Base-by-base conservation (phyloP, 2,329 filamentous ascomycete genomes). In the Phyllosticta citribraziliensis region DNA sequence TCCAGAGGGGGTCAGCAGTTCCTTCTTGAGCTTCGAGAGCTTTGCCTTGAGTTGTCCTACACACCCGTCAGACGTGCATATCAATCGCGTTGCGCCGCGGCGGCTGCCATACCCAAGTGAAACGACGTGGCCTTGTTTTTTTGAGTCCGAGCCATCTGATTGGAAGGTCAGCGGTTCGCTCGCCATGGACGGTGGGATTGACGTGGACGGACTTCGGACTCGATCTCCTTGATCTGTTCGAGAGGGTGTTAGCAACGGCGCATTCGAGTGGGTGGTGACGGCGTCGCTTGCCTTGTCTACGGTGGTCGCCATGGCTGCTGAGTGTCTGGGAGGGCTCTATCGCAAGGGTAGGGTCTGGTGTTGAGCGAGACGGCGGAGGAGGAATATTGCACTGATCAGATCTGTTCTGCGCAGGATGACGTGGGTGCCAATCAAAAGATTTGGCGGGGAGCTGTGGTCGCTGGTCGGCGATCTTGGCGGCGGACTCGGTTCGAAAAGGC, bases 51-150 rank as follows among this genome's bases (percentile, higher is more conserved):
- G 80, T 78, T 97, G 93, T 70, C 84, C 82, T 83, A 65, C 64
- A 65, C 60, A 54, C 58, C 51, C 66, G 65, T 72, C 60, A 72
- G 70, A 67, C 54, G 47, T 56, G 50, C 63, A 47, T 47, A 40
- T n/a, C 40, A n/a, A 47, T 47, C 40, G 40, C 14, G 12, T 47
- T 47, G 40, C 20, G 40, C 22, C 20, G 20, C 27, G 24, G 11
- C 27, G 27, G 19, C 30, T 50, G 54, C n/a, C 56, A 60, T 73
- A 77, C 90, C 91, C 76, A 97, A 80, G 83, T 97, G 92, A 76
- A 87, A 96, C 56, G 91, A 92, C 12, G 91, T 96, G 59, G 88
- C 89, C 80, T 97, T 97, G 78, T 97, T 97, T 80, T 97, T 97
- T 76, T 97, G 92, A 72, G 92, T 97, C 78, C 84, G 84, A 80